Percentiles rank a stretch among this genome's conserved stretches.
phyloP scores from a whole-genome alignment of 106 monocot species.

The Allium fistulosum region DNA sequence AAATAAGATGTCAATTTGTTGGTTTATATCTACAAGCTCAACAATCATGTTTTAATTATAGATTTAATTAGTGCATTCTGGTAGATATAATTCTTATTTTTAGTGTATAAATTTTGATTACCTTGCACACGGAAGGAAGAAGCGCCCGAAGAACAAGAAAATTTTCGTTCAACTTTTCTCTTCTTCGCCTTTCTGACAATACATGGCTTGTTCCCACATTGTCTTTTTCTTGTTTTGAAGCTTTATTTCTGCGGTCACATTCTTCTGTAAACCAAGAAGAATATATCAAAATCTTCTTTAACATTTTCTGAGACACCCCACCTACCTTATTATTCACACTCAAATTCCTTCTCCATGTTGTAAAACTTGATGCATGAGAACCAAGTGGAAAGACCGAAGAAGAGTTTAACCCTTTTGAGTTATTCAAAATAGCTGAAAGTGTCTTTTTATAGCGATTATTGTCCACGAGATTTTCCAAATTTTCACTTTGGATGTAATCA shows the following conservation, averaged over 20 bases:
- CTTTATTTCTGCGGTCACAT: conserved; percentile 11
- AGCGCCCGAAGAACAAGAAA: conserved; percentile 60
- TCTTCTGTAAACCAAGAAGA: conserved; percentile 22
- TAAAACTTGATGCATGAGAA: conserved; percentile 43
- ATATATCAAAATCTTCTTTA: conserved; percentile 55
- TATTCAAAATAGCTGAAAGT: conserved; percentile 32
- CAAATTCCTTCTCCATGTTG: conserved; percentile 24
- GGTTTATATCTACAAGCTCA: too few species aligned
- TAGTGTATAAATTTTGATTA: too few species aligned
- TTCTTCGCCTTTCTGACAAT: conserved; percentile 55
- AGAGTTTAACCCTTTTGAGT: conserved; percentile 7
- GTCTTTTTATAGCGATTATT: conserved; percentile 39
- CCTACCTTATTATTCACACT: neutral
- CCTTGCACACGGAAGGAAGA: conserved; percentile 69
- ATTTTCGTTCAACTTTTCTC: conserved; percentile 84
- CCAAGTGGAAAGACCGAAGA: conserved; percentile 3
- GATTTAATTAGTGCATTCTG: too few species aligned
- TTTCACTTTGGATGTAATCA: conserved; percentile 18
- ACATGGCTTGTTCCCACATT: conserved; percentile 31
- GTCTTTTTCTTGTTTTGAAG: conserved; percentile 26
- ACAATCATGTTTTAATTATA: too few species aligned
- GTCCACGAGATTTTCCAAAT: conserved; percentile 14
- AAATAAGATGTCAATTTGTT: too few species aligned
- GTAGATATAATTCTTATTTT: too few species aligned
- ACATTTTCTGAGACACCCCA: conserved; percentile 32